phyloP scores from a whole-genome alignment of 2,329 filamentous ascomycete species.

The Sporothrix euskadiensis region DNA sequence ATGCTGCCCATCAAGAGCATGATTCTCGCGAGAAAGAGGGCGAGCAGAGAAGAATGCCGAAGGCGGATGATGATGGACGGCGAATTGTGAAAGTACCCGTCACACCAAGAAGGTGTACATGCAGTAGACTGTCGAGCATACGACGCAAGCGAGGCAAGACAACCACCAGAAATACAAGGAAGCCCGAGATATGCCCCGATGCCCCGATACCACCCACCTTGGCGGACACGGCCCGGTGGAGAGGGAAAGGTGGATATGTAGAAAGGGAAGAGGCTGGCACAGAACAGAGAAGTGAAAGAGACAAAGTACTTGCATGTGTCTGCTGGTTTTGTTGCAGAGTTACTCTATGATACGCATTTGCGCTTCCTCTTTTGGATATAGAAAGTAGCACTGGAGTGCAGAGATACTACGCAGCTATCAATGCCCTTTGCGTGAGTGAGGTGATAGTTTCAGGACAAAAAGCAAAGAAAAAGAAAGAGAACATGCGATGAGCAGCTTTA shows the following conservation, averaged over 20 bases:
- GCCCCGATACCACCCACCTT: slow-evolving; percentile 7
- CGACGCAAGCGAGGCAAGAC: not conserved
- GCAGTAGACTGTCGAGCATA: not conserved
- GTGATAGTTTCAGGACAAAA: not conserved
- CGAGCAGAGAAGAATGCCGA: not conserved
- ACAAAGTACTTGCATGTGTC: slow-evolving; percentile 9
- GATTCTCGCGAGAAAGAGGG: slow-evolving; percentile 4
- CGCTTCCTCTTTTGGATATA: not conserved
- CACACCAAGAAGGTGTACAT: not conserved
- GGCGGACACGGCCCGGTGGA: slow-evolving; percentile 11
- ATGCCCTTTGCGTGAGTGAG: not conserved
- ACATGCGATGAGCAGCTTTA: not conserved
- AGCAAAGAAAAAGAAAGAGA: no score
- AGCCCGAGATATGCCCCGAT: not conserved
- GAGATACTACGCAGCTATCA: not conserved
- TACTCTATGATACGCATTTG: not conserved
- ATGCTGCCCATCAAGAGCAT: slow-evolving; percentile 5
- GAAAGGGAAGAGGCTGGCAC: not conserved
- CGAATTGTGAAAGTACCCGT: not conserved
- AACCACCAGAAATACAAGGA: not conserved
- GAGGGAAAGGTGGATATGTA: not conserved
- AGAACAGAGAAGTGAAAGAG: not conserved
- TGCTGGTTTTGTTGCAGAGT: not conserved
- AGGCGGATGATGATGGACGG: not conserved
- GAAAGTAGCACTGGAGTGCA: not conserved